Evolutionary conservation across 2,329 filamentous ascomycete species (phyloP), one percentile per base, ranked within the genome.

Genomic region (Pseudogymnoascus sp.): DNA sequence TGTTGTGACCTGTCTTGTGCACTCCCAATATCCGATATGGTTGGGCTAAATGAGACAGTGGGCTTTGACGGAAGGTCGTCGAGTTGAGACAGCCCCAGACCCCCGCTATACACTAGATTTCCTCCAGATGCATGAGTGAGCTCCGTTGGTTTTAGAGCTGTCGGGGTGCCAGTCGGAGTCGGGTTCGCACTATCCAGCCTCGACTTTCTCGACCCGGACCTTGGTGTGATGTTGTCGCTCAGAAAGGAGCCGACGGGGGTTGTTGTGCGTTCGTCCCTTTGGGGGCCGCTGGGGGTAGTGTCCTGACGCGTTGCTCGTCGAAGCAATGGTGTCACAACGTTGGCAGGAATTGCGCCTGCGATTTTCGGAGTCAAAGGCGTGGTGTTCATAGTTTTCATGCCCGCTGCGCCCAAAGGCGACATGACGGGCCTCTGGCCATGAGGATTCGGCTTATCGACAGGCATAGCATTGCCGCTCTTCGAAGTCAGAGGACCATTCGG

Each of bases 201-300:
- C 68, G 79, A 86, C 72, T 85, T 90, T 65, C 92, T 83, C 58
- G 85, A 80, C 7, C 88, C 88, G 7, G 91, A 91, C 67, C 92
- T 85, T 60, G 91, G 90, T 3, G 92, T 95, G 71, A 92, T 78
- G 72, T 90, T 92, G 72, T 77, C 82, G 74, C 75, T 84, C 49
- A 91, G 75, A 68, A 84, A 84, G 60, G 82, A 71, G 59, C 81
- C 78, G 30, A 80, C 77, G 7, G 84, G 79, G 49, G 82, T 80
- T 23, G 41, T 14, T 49, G 80, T 74, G 66, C 79, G 71, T 64
- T 84, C 81, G 60, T 88, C 84, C 64, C 68, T 71, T 6, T 64
- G 58, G 16, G 64, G 36, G 14, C 28, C 58, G 38, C 42, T 65
- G 28, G 67, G 65, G 12, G 67, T 68, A n/a, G 60, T 65, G 8